phyloP scores from a whole-genome alignment of 169 alveolate species.

The Plasmodium falciparum region DNA sequence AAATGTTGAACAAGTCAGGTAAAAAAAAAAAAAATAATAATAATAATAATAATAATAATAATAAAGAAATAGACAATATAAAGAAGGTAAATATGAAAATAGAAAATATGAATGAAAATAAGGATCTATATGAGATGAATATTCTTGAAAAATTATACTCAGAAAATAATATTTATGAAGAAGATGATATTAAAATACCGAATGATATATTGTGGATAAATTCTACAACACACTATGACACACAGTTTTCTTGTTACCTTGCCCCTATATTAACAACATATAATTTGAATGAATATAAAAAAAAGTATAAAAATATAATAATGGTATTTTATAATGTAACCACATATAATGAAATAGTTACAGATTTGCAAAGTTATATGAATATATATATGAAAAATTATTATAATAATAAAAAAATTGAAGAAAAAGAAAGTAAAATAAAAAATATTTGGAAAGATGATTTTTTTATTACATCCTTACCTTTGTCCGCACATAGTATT shows the following conservation, averaged over 20 bases:
- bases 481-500: conserved; percentile 28
- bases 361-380: conserved; percentile 42
- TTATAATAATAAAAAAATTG: conserved; percentile 2
- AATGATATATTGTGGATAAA: conserved; percentile 46
- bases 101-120: background rate
- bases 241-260: conserved; percentile 26
- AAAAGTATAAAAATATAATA: conserved; percentile 45
- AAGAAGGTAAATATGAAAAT: too few species aligned
- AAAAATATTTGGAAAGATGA: background rate
- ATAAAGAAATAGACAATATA: background rate
- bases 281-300: conserved; percentile 46
- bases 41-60: background rate
- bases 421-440: background rate
- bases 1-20: conserved; percentile 1
- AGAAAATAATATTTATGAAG: conserved; percentile 34
- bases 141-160: conserved; percentile 29
- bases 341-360: conserved; percentile 10
- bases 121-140: background rate
- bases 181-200: conserved; percentile 24
- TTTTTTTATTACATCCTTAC: conserved; percentile 2
- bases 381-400: conserved; percentile 19
- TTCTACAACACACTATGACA: conserved; percentile 16
- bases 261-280: conserved; percentile 37
- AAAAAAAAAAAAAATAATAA: background rate
- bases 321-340: conserved; percentile 36